Percentiles rank a stretch among this genome's conserved stretches.
Evolutionary conservation across 1,284 basidiomycete species (phyloP).

Genomic region (Paramarasmius palmivorus): DNA sequence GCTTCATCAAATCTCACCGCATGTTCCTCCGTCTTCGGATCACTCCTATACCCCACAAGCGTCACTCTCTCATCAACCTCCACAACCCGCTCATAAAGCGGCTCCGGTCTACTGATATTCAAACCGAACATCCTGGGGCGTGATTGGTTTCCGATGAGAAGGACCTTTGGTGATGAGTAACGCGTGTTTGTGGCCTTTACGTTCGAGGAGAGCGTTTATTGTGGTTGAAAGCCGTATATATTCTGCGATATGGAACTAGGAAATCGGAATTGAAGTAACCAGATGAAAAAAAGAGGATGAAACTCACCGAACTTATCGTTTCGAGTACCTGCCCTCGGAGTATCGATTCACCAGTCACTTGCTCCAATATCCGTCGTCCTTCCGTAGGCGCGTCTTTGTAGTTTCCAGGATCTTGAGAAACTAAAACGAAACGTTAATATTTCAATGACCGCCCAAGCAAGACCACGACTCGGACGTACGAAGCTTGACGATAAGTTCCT

Average conservation of each 20-base stretch:
- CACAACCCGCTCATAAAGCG: constrained; percentile 80
- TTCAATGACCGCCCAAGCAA: background rate
- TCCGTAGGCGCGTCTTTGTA: constrained; percentile 95
- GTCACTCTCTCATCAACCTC: constrained; percentile 97
- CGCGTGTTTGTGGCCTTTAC: constrained; percentile 91
- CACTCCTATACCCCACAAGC: constrained; percentile 89
- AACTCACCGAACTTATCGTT: constrained; percentile 81
- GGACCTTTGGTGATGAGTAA: constrained; percentile 90
- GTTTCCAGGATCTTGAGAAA: constrained; percentile 85
- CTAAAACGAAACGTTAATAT: constrained; percentile 35
- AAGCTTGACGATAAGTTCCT: constrained; percentile 82
- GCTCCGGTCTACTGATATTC: constrained; percentile 77
- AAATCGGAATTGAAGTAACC: background rate
- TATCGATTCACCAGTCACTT: constrained; percentile 67
- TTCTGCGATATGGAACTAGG: constrained; percentile 49
- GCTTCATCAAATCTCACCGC: constrained; percentile 73
- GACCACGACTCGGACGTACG: constrained; percentile 44
- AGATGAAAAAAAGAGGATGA: background rate
- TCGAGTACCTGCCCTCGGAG: constrained; percentile 68
- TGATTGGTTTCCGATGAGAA: constrained; percentile 92
- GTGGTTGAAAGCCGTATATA: constrained; percentile 94
- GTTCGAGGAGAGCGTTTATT: constrained; percentile 93
- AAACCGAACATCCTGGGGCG: constrained; percentile 90
- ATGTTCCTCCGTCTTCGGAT: constrained; percentile 78
- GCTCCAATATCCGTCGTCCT: constrained; percentile 88